These are phyloP conservation scores for Calonectria leucothoes DNA, from an alignment of 2,329 filamentous ascomycete genomes.

Conservation along the genomic window DNA sequence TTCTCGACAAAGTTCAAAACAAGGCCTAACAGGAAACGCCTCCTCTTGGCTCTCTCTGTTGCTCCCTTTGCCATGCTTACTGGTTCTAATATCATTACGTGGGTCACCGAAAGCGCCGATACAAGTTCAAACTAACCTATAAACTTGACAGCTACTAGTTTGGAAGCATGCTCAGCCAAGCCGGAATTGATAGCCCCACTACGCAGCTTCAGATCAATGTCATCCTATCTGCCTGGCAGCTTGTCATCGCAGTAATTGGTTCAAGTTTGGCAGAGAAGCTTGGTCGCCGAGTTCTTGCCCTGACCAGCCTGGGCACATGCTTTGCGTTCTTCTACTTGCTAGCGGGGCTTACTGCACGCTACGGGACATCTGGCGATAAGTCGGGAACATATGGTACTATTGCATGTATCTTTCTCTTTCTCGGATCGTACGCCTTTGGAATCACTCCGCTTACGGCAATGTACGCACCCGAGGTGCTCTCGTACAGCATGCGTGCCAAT, in stretches of 20 bases:
- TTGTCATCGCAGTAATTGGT: conserved; percentile 27
- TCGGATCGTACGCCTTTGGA: neutral
- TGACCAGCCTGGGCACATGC: neutral
- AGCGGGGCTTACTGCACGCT: neutral
- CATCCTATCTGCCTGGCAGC: conserved; percentile 33
- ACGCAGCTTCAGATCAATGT: conserved; percentile 52
- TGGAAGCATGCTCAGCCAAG: conserved; percentile 53
- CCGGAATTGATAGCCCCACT: conserved; percentile 53
- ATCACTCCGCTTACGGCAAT: neutral
- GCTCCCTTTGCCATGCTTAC: conserved; percentile 27
- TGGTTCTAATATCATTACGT: conserved; percentile 24
- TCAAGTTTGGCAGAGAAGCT: conserved; percentile 26
- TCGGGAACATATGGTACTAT: neutral
- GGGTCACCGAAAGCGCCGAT: neutral
- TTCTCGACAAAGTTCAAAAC: neutral
- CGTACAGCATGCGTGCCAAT: neutral
- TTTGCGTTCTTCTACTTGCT: neutral
- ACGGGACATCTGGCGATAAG: neutral
- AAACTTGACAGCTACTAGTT: conserved; percentile 38
- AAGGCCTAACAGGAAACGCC: conserved; percentile 8
- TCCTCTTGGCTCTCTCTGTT: conserved; percentile 8
- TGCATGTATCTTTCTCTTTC: neutral
- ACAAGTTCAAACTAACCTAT: neutral
- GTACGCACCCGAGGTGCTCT: neutral
- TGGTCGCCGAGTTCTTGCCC: conserved; percentile 13